Base-by-base conservation (phyloP, 306 rosid genomes). In the Fragaria nilgerrensis region DNA sequence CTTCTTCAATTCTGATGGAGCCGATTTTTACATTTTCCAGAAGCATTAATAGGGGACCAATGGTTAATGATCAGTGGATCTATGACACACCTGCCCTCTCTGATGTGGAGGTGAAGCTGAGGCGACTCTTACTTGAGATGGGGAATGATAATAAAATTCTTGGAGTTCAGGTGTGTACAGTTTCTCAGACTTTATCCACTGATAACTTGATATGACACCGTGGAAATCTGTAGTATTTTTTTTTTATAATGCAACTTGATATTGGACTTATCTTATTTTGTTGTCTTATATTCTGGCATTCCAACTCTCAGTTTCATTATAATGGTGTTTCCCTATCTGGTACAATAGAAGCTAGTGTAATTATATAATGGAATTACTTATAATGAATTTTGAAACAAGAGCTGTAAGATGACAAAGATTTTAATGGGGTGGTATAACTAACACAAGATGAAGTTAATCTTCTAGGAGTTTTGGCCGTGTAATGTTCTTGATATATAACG, bases 91-190 rank as follows among this genome's bases (percentile, higher is more conserved):
- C 93, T 43, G 82, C 84, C 72, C 94, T 85, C 69, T 96, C 97
- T 79, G 85, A 87, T 72, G 88, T 88, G 76, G 99, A 92, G 91
- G 86, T 88, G 78, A 96, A 91, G 85, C 88, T 96, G 80, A 91
- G 99, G 85, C 78, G 73, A 68, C 89, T 91, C 82, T 80, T 96
- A 75, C 71, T 91, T 74, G 96, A 89, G 87, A 78, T 96, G 82
- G 98, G 88, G 78, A 89, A 87, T 78, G 80, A 80, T 32, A 87
- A 91, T 75, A 96, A 90, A 91, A 84, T 96, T 85, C 98, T 96
- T 73, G 99, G 99, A 86, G 81, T 96, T 82, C 99, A 96, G 99
- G 99, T 93, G 58, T 66, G 73, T 71, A 23, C 63, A 1, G 72
- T 68, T 14, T 41, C 9, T 41, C 2, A 11, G 44, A 41, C 44